Percentiles rank a stretch among this genome's conserved stretches.
Conservation (phyloP, 495 filamentous ascomycete genomes). For the Podospora appendiculata region DNA sequence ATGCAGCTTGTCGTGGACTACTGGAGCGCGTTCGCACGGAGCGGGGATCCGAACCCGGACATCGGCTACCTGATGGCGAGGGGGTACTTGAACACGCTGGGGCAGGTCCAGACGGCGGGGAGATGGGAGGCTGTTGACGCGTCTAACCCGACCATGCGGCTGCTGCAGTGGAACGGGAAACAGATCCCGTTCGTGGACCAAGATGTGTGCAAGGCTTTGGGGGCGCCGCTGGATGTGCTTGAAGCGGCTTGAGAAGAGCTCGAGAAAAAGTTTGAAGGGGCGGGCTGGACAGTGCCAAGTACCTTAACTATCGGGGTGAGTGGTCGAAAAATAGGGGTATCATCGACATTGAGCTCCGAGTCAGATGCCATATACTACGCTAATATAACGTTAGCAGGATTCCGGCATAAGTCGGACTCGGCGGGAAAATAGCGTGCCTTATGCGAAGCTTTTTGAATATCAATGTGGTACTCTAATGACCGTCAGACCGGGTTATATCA, state of each 20-base stretch:
- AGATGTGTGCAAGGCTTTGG: conserved; percentile 15
- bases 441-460: no score
- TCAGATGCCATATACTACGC: no score
- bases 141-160: conserved; percentile 9
- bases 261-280: no score
- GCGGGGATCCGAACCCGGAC: conserved; percentile 19
- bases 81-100: conserved; percentile 12
- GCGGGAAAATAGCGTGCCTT: no score
- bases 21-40: conserved; percentile 19
- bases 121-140: conserved; percentile 15
- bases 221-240: conserved; percentile 12
- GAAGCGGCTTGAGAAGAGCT: conserved; percentile 1
- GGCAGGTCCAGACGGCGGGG: conserved; percentile 11
- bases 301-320: no score
- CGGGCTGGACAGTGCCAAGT: no score
- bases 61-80: conserved; percentile 9
- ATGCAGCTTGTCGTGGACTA: conserved; percentile 20
- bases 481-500: no score
- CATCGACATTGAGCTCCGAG: no score
- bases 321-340: no score
- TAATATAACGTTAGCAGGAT: no score
- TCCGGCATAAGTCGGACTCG: no score
- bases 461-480: no score
- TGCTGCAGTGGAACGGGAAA: conserved; percentile 23
- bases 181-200: conserved; percentile 14